Evolutionary conservation across 2,329 filamentous ascomycete species (phyloP).

Genomic region (Aspergillus sp.): DNA sequence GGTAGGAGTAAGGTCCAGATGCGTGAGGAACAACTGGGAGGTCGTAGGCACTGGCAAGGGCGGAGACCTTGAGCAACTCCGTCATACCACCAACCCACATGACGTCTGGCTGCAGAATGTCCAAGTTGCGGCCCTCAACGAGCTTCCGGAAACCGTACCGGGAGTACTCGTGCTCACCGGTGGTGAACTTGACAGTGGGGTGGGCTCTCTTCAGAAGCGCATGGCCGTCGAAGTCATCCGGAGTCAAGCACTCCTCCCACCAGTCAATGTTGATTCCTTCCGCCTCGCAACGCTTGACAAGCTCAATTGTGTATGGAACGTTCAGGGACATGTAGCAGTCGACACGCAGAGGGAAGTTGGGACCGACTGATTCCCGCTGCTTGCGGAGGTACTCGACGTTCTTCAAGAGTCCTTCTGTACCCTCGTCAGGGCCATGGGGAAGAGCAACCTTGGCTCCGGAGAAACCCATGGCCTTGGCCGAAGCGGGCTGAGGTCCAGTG

Average conservation of each 20-base stretch:
- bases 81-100: conserved; percentile 97
- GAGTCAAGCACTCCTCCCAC: conserved; percentile 94
- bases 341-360: conserved; percentile 90
- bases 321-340: conserved; percentile 98
- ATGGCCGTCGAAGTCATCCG: conserved; percentile 90
- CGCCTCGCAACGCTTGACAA: conserved; percentile 79
- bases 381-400: conserved; percentile 86
- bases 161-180: conserved; percentile 93
- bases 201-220: conserved; percentile 87
- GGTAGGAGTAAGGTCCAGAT: conserved; percentile 91
- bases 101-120: conserved; percentile 93
- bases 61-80: conserved; percentile 83
- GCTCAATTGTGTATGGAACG: conserved; percentile 87
- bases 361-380: conserved; percentile 80
- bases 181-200: conserved; percentile 89
- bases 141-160: conserved; percentile 94
- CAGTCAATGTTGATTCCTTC: conserved; percentile 87
- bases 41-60: conserved; percentile 89
- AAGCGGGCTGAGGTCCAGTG: conserved; percentile 80
- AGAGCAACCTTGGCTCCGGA: conserved; percentile 87
- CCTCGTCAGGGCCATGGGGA: conserved; percentile 87
- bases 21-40: conserved; percentile 95
- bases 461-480: conserved; percentile 84
- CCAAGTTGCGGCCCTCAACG: conserved; percentile 85
- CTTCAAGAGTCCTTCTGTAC: conserved; percentile 76